These are phyloP conservation scores for Coemansia sp. DNA, from an alignment of 192 early-diverging fungal species.

Conservation along the genomic window DNA sequence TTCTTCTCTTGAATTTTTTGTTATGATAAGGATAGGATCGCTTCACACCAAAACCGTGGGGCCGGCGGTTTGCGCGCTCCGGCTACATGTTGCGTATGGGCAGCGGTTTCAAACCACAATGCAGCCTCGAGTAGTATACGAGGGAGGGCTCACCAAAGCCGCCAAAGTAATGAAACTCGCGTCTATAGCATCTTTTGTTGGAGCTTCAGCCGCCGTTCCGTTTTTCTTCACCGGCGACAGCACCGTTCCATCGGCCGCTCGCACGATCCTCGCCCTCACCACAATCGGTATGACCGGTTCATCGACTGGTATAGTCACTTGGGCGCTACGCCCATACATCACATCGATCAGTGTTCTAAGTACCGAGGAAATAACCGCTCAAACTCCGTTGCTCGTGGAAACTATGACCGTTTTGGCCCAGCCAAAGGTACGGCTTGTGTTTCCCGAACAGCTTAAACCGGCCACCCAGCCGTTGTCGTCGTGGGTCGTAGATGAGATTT, in stretches of 20 bases:
- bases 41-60: not conserved
- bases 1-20: not conserved
- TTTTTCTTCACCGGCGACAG: constrained; percentile 46
- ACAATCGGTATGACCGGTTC: constrained; percentile 48
- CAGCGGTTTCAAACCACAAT: constrained; percentile 8
- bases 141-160: constrained; percentile 37
- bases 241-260: constrained; percentile 40
- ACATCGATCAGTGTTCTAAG: constrained; percentile 5
- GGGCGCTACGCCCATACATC: constrained; percentile 44
- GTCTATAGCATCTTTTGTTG: constrained; percentile 41
- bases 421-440: constrained; percentile 30
- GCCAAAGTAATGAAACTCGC: constrained; percentile 52
- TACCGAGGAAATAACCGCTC: not conserved
- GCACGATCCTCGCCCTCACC: constrained; percentile 36
- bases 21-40: not conserved
- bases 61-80: not conserved
- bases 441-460: constrained; percentile 26
- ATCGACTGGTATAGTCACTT: constrained; percentile 36
- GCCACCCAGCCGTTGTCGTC: constrained; percentile 38
- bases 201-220: constrained; percentile 39
- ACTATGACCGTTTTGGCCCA: constrained; percentile 41
- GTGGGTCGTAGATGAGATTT: constrained; percentile 19
- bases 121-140: constrained; percentile 17
- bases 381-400: constrained; percentile 36
- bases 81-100: not conserved